Percentiles rank a stretch among this genome's conserved stretches.
These are phyloP conservation scores for Penicillium sp. DNA, from an alignment of 2,329 filamentous ascomycete species.

Conservation along the genomic window DNA sequence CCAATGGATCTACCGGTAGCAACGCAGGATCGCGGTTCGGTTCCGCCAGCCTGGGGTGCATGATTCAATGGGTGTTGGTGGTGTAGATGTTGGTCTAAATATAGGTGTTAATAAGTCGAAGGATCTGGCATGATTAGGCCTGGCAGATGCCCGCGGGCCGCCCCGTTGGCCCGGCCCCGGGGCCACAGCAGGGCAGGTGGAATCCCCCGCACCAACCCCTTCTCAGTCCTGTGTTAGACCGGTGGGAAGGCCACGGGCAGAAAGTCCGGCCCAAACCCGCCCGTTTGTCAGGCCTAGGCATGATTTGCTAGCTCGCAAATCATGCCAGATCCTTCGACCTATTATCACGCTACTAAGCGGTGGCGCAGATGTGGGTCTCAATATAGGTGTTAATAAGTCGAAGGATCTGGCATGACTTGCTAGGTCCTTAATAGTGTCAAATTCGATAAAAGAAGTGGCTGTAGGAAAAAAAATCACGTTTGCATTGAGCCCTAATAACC, in stretches of 20 bases:
- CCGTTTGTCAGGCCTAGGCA: not conserved
- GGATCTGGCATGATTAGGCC: not conserved
- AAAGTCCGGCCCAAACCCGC: not conserved
- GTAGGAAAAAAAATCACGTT: no score
- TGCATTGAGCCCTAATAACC: no score
- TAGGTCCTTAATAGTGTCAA: no score
- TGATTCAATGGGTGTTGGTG: no score
- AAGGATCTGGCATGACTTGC: not conserved
- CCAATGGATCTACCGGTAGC: no score
- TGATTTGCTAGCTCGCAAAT: constrained; percentile 1
- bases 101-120: not conserved
- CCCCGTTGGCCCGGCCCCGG: not conserved
- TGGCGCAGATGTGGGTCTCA: constrained; percentile 1
- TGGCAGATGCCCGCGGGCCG: not conserved
- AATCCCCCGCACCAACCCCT: not conserved
- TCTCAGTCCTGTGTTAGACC: not conserved
- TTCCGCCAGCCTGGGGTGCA: no score
- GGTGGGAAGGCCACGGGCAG: not conserved
- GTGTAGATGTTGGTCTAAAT: not conserved
- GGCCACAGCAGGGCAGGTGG: not conserved
- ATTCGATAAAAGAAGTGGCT: no score
- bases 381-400: not conserved
- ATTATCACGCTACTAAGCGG: not conserved
- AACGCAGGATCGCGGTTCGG: no score
- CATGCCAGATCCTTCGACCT: not conserved